Percentiles rank a stretch among this genome's conserved stretches.
These are phyloP conservation scores for Penicillium sp. DNA, from an alignment of 2,329 filamentous ascomycete species.

Conservation along the genomic window DNA sequence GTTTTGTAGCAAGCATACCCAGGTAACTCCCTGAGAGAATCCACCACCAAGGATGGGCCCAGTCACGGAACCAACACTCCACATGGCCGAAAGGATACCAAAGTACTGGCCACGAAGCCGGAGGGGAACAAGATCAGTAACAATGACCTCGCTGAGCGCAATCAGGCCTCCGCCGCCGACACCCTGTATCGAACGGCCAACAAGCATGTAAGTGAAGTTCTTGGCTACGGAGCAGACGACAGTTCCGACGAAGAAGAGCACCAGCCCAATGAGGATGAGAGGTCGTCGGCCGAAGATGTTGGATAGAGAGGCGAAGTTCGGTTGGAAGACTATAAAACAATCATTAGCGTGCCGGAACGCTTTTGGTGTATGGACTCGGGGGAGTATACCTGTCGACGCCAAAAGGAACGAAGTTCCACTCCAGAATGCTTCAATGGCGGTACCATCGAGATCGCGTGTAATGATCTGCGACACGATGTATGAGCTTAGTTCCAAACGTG, in stretches of 20 bases:
- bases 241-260: conserved; percentile 52
- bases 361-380: neutral
- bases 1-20: conserved; percentile 32
- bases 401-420: conserved; percentile 57
- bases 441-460: conserved; percentile 38
- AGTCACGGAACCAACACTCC: conserved; percentile 45
- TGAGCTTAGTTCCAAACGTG: no score
- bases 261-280: conserved; percentile 44
- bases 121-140: conserved; percentile 52
- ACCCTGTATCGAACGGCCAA: conserved; percentile 51
- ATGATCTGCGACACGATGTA: conserved; percentile 32
- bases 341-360: neutral
- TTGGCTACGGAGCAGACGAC: conserved; percentile 49
- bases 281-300: conserved; percentile 55
- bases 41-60: conserved; percentile 50
- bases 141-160: conserved; percentile 49
- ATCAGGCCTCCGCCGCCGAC: conserved; percentile 53
- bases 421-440: conserved; percentile 55
- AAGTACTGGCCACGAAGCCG: conserved; percentile 46
- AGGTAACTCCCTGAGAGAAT: conserved; percentile 40
- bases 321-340: conserved; percentile 52
- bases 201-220: conserved; percentile 52
- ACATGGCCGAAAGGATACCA: conserved; percentile 46
- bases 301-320: conserved; percentile 53
- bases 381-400: conserved; percentile 30